Evolutionary conservation across 495 filamentous ascomycete genomes (phyloP).

Genomic region (Podospora bellae-mahoneyi): DNA sequence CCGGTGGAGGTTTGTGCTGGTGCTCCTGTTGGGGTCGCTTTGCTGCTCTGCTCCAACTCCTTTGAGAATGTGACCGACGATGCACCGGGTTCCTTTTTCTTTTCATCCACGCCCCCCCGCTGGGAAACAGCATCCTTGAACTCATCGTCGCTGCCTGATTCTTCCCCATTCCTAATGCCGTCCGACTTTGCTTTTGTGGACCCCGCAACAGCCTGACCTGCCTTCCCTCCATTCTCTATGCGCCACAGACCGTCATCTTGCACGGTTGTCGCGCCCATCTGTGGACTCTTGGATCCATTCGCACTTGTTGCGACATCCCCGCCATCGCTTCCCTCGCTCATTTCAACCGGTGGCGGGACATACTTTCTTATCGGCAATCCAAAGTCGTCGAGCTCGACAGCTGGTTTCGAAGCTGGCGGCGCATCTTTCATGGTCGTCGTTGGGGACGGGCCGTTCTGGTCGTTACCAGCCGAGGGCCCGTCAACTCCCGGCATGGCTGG

Average conservation of each 20-base stretch:
- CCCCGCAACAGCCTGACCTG: not conserved
- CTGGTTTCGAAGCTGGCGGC: slow-evolving; percentile 7
- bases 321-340: not conserved
- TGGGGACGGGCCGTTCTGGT: slow-evolving; percentile 15
- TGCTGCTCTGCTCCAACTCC: slow-evolving; percentile 12
- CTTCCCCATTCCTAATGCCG: slow-evolving; percentile 6
- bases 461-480: slow-evolving; percentile 26
- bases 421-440: slow-evolving; percentile 15
- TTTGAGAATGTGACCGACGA: slow-evolving; percentile 12
- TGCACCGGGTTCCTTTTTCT: slow-evolving; percentile 24
- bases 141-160: slow-evolving; percentile 30
- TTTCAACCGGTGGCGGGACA: slow-evolving; percentile 20
- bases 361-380: slow-evolving; percentile 51
- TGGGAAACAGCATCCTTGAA: slow-evolving; percentile 40
- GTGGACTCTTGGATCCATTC: not conserved
- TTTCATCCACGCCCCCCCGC: slow-evolving; percentile 14
- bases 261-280: not conserved
- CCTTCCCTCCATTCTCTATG: not conserved
- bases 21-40: not conserved
- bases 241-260: not conserved
- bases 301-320: slow-evolving; percentile 10
- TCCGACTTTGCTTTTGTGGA: not conserved
- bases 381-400: slow-evolving; percentile 53
- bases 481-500: slow-evolving; percentile 28
- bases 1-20: slow-evolving; percentile 15